Base-by-base conservation (phyloP, 805 yeast genomes). In the Metschnikowia picachoensis region DNA sequence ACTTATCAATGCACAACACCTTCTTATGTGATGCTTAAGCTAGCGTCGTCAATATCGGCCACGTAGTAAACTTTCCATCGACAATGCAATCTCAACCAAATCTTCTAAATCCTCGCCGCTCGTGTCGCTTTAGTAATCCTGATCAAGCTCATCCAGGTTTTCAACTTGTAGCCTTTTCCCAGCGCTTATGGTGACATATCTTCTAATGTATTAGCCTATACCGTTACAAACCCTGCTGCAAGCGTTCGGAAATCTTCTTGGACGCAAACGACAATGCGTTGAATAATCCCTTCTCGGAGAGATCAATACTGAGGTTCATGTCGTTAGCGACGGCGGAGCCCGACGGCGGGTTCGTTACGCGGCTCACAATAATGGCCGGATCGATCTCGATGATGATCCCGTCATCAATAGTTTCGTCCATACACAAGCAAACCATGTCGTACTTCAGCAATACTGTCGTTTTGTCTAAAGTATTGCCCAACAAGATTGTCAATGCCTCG, bases 301-400 rank as follows among this genome's bases (percentile, higher is more conserved):
- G 64, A 58, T 85, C 91, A 47, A 86, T 76, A 58, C 77, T 76
- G 58, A 81, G 70, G 51, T 77, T 74, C 59, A 64, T 57, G 57
- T 89, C 96, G 53, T 76, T 80, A 30, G 80, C 50, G 37, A 56
- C 58, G 42, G 53, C 56, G n/a, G 60, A 50, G 17, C 53, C 53
- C 30, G 57, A 67, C 38, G 97, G 96, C 30, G 94, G 83, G 49
- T 81, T 79, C n/a, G 98, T 87, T 25, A 91, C 96, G 68, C 99
- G 80, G 13, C 95, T 80, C 2, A 92, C 91, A 56, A 94, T 87
- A 35, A 87, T 82, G 31, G 85, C 80, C 5, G 95, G 82, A 60
- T 94, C 97, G 27, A 90, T 85, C 65, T 94, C 97, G 56, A 94
- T 76, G 46, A 94, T 82, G 52, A 94, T 81, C 35, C 98, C 99